Evolutionary conservation across 148 eudicot species (phyloP).

Genomic region (Heliamphora exappendiculata): DNA sequence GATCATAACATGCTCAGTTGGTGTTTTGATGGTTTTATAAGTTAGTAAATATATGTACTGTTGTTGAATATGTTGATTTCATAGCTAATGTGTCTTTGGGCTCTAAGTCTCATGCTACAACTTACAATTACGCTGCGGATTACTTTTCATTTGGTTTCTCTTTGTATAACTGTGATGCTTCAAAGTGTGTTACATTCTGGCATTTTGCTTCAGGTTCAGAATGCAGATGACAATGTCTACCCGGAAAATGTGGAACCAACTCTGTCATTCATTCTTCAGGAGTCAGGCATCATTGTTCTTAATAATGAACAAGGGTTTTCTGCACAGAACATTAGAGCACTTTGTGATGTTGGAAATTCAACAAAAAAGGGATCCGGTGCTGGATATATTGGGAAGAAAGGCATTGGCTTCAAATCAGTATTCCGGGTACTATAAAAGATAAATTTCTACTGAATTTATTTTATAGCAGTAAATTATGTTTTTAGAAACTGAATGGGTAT

Average conservation of each 20-base stretch:
- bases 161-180: not conserved
- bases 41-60: not conserved
- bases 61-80: not conserved
- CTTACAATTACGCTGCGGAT: too few relatives aligned
- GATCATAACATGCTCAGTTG: too few relatives aligned
- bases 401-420: conserved; percentile 97
- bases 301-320: conserved; percentile 86
- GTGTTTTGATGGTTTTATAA: not conserved
- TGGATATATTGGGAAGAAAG: conserved; percentile 97
- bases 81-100: not conserved
- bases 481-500: not conserved
- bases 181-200: conserved; percentile 1
- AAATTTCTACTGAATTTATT: not conserved
- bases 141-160: not conserved
- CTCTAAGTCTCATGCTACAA: not conserved
- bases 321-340: conserved; percentile 78
- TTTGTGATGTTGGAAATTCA: conserved; percentile 95
- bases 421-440: conserved; percentile 58
- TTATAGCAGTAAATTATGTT: not conserved
- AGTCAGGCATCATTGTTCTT: conserved; percentile 58
- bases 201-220: conserved; percentile 61
- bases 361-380: conserved; percentile 75
- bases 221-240: conserved; percentile 93
- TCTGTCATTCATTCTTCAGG: conserved; percentile 68
- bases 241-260: conserved; percentile 67